Evolutionary conservation across 768 basidiomycete genomes (phyloP).

Genomic region (Russula sp.): DNA sequence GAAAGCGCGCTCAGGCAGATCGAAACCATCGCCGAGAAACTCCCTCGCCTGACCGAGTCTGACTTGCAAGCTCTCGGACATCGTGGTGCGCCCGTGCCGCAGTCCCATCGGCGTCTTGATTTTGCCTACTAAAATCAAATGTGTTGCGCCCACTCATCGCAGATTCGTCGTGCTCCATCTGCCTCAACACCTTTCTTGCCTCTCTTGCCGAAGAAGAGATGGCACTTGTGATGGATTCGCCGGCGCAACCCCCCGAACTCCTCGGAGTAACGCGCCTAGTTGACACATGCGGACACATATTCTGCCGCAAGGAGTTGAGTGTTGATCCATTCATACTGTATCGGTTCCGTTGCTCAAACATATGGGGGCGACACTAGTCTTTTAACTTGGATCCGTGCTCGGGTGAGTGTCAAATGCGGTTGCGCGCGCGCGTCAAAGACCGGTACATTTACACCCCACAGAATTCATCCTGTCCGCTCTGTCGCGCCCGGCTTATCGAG

Average conservation of each 20-base stretch:
- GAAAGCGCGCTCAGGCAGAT: conserved; percentile 28
- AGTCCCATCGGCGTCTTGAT: neutral
- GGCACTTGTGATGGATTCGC: conserved; percentile 70
- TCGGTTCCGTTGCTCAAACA: conserved; percentile 10
- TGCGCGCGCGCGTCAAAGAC: neutral
- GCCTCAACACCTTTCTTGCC: conserved; percentile 61
- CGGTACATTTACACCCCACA: conserved; percentile 27
- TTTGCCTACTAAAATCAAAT: neutral
- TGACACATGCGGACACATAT: conserved; percentile 49
- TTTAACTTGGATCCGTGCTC: conserved; percentile 22
- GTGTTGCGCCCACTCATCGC: neutral
- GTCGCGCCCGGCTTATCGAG: conserved; percentile 44
- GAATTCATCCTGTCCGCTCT: conserved; percentile 64
- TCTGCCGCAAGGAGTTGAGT: conserved; percentile 74
- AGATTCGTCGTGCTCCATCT: conserved; percentile 76
- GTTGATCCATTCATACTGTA: conserved; percentile 12
- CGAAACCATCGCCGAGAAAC: conserved; percentile 37
- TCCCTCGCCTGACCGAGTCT: conserved; percentile 48
- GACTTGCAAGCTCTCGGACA: conserved; percentile 44
- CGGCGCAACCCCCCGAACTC: conserved; percentile 62
- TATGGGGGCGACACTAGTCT: conserved; percentile 5
- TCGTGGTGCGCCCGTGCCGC: conserved; percentile 33
- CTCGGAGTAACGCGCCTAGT: conserved; percentile 61
- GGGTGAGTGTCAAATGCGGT: conserved; percentile 4
- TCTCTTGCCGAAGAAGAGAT: conserved; percentile 70